Base-by-base conservation (phyloP, 1,139 yeast genomes). In the Geotrichum reessii region DNA sequence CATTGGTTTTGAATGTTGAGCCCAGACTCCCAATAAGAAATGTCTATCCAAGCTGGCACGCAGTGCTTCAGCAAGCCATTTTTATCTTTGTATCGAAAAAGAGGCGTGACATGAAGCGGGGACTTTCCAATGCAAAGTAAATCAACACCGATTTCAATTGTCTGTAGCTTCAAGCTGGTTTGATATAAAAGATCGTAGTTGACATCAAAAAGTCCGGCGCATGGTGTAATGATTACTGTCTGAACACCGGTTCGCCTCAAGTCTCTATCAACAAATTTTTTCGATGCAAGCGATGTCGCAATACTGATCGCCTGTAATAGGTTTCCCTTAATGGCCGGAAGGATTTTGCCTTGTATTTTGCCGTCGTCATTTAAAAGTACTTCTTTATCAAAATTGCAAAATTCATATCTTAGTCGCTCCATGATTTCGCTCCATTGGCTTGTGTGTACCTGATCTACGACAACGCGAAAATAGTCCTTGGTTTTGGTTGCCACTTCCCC, bases 11-110 rank as follows among this genome's bases (percentile, higher is more conserved):
- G 72, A 19, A 73, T 67, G n/a, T 66, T 74, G 19, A 73, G 74
- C n/a, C 69, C 67, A 3, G 75, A 68, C 44, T 81, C 82, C 86
- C 95, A 93, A 67, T 86, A 93, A 0, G 96, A 89, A n/a, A 92
- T 85, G 69, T 92, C 96, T 66, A 95, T 81, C 97, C 98, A 93
- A 57, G 87, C 86, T 1, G 98, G 98, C 8, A 91, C 87, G 68
- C 95, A 87, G 69, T 88, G 88, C 4, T 62, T 62, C 19, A 63
- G 48, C n/a, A 58, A 48, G 46, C 63, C 63, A 46, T 77, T 74
- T 57, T 74, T 73, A 62, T 81, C 85, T 58, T 82, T 73, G 67
- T 85, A 90, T 57, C 98, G 73, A 66, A 93, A 87, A 50, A 93
- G 73, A 0, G 99, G 99, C 0, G 93, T 95, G 2, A 88, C 84